Evolutionary conservation across 352 stramenopile species (phyloP).

Genomic region (Sclerospora graminicola): DNA sequence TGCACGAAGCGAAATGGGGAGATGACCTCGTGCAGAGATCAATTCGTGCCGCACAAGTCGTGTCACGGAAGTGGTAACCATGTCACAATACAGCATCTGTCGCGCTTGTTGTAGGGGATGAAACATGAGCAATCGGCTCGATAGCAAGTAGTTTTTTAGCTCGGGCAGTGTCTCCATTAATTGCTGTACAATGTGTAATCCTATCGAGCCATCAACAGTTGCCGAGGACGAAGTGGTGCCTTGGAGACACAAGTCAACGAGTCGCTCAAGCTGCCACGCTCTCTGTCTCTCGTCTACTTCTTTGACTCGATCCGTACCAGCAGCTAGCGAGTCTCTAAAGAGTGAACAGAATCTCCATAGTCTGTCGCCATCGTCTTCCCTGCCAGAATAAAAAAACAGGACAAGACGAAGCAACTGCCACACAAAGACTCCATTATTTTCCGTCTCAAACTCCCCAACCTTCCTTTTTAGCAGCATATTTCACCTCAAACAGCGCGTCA

Average conservation of each 20-base stretch:
- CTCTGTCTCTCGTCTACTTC: constrained; percentile 5
- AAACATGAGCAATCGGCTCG: constrained; percentile 9
- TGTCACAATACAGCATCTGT: constrained; percentile 16
- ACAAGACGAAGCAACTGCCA: constrained; percentile 31
- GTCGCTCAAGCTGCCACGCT: constrained; percentile 27
- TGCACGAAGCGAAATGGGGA: constrained; percentile 9
- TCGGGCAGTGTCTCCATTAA: constrained; percentile 15
- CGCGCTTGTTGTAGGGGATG: neutral
- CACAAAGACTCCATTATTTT: constrained; percentile 2
- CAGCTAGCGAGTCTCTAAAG: constrained; percentile 14
- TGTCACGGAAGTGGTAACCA: constrained; percentile 18
- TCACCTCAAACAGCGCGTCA: constrained; percentile 36
- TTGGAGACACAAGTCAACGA: constrained; percentile 44
- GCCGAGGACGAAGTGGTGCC: constrained; percentile 3
- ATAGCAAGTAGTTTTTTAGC: constrained; percentile 28
- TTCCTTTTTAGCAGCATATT: constrained; percentile 1
- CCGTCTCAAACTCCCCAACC: neutral
- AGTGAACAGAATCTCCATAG: constrained; percentile 18
- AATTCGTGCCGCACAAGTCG: constrained; percentile 19
- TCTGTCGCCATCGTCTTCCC: constrained; percentile 16
- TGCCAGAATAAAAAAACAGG: constrained; percentile 30
- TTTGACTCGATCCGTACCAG: constrained; percentile 12
- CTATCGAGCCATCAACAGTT: neutral
- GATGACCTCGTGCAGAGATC: constrained; percentile 10
- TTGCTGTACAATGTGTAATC: constrained; percentile 9